These are phyloP conservation scores for Suillus variegatus DNA, from an alignment of 768 basidiomycete genomes.

Conservation along the genomic window DNA sequence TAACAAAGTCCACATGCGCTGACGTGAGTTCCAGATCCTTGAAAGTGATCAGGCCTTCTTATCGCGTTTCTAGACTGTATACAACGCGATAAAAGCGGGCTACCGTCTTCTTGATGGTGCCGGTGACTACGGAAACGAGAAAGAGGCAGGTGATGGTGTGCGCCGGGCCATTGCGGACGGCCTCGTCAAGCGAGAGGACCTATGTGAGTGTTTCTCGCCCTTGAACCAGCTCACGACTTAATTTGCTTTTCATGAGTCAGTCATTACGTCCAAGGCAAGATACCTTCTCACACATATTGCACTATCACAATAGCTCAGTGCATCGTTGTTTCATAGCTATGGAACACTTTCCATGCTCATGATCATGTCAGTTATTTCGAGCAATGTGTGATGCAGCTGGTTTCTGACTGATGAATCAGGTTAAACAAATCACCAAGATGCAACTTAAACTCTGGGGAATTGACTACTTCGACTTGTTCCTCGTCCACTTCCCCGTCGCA, in stretches of 20 bases:
- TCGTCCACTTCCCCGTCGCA: slow-evolving; percentile 85
- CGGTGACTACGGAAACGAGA: slow-evolving; percentile 89
- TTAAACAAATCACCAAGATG: slow-evolving; percentile 52
- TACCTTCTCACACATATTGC: neutral
- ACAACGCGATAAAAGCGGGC: slow-evolving; percentile 82
- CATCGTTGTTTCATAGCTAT: slow-evolving; percentile 48
- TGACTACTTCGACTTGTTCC: slow-evolving; percentile 80
- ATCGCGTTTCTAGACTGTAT: slow-evolving; percentile 57
- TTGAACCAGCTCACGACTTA: neutral
- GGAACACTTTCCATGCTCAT: slow-evolving; percentile 87
- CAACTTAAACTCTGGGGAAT: slow-evolving; percentile 84
- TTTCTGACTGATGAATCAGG: slow-evolving; percentile 36
- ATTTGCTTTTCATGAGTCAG: slow-evolving; percentile 33
- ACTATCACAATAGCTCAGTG: neutral
- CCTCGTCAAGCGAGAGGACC: slow-evolving; percentile 83
- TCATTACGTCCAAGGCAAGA: slow-evolving; percentile 80
- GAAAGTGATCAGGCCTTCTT: neutral
- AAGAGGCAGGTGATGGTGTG: slow-evolving; percentile 79
- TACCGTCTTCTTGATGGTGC: slow-evolving; percentile 89
- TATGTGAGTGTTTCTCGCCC: slow-evolving; percentile 54
- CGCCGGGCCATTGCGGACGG: slow-evolving; percentile 78
- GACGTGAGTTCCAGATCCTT: slow-evolving; percentile 41
- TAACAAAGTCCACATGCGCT: slow-evolving; percentile 60
- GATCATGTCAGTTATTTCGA: slow-evolving; percentile 55
- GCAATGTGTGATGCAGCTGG: neutral